These are phyloP conservation scores for Fusarium chaquense DNA, from an alignment of 2,329 filamentous ascomycete genomes.

Conservation along the genomic window DNA sequence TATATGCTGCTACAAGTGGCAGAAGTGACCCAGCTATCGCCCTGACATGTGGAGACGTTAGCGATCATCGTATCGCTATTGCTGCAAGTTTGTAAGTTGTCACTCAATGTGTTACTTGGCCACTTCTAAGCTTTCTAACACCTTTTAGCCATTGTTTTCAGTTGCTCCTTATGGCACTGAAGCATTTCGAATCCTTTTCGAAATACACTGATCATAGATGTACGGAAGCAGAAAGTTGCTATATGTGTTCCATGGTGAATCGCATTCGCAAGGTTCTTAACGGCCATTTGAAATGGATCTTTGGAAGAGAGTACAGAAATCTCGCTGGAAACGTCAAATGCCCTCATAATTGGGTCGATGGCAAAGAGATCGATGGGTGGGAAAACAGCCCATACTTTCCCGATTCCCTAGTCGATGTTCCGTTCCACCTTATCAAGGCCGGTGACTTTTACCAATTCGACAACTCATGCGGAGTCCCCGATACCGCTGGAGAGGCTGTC, in stretches of 20 bases:
- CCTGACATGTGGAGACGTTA: not conserved
- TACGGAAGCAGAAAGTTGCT: too few relatives aligned
- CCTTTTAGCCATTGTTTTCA: not conserved
- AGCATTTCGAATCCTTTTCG: not conserved
- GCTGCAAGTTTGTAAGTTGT: not conserved
- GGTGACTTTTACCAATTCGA: not conserved
- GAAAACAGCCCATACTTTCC: accelerated
- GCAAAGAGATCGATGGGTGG: accelerated
- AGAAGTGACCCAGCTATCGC: not conserved
- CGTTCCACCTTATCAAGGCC: not conserved
- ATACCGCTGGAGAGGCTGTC: not conserved
- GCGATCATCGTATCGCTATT: not conserved
- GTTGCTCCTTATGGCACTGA: not conserved
- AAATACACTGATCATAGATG: too few relatives aligned
- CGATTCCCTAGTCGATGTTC: not conserved
- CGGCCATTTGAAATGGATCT: not conserved
- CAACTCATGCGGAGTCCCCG: not conserved
- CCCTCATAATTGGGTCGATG: not conserved
- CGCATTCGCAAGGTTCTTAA: not conserved
- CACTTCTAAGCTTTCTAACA: not conserved
- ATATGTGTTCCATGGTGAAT: too few relatives aligned
- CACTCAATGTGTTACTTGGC: too few relatives aligned
- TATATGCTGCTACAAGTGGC: not conserved
- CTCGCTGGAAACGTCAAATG: accelerated
- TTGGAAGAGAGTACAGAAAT: not conserved